Evolutionary conservation across 2,329 filamentous ascomycete genomes (phyloP), one percentile per base, ranked within the genome.

Genomic region (Cladosporium oxysporum): DNA sequence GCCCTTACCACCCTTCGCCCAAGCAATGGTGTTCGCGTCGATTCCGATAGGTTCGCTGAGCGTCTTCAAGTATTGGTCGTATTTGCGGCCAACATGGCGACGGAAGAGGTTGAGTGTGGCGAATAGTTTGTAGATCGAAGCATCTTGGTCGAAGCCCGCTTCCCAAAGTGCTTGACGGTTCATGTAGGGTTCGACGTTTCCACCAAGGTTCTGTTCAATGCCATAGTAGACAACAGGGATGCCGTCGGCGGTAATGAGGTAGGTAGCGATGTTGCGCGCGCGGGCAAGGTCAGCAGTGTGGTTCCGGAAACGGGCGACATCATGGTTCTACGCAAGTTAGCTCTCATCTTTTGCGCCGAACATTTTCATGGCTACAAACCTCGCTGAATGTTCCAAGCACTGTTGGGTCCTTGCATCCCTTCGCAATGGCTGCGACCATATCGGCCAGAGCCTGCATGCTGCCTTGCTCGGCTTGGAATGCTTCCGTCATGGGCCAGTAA

Each of bases 1-100:
- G 29, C 29, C 29, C 21, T 65, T 44, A 63, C 79, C 69, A 16
- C 81, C 83, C 71, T 85, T 84, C 62, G 79, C 77, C 72, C 84
- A 77, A 26, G 76, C 81, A n/a, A 86, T 74, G 18, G 74, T 79
- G 69, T 77, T 74, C 58, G 68, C 71, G 69, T 82, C 79, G 16
- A 76, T 76, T 69, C 80, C 79, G 62, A 80, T 70, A 2, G 78
- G 70, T 49, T 73, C 73, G 50, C 77, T 79, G 67, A 77, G 76
- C 69, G 78, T 81, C 3, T 72, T 74, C 5, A 81, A 69, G 68
- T 82, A 84, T 10, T 68, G 66, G 18, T 69, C 66, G 53, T 79
- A 77, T 10, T 78, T 73, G 62, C 72, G 70, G 53, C 82, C 80
- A 14, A 80, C 79, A 55, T 79, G 74, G 73, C 74, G 79, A 47